Base-by-base conservation (phyloP, 1,284 basidiomycete genomes). In the Rhodotorula sp. region DNA sequence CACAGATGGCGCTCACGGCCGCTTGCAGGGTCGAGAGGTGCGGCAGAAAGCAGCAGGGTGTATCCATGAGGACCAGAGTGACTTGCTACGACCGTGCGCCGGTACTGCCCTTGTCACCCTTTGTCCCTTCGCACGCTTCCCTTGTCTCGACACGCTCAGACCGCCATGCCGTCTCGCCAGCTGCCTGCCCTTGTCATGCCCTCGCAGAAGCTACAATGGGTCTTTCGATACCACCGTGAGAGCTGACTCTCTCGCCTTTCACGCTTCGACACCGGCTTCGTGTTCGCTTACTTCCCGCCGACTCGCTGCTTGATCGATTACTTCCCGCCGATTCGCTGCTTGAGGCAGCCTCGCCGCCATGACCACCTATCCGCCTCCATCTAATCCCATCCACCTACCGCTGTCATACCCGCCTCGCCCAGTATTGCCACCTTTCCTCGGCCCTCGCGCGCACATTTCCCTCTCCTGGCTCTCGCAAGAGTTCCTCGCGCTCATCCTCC, bases 401-500 rank as follows among this genome's bases (percentile, higher is more conserved):
- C 40, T 13, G 10, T 44, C 40, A 3, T 44, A 44, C 11, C 40
- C 40, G 11, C 40, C 40, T 4, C 40, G 40, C 1, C 51, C 37
- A n/a, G n/a, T 11, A 22, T 1, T 60, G 57, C n/a, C 20, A 28
- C 30, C 63, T 65, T 74, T 66, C 65, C 68, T 74, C 55, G 70
- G 70, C 9, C 40, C 70, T 0, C 62, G 64, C 8, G 72, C 72
- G 0, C 67, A 60, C 52, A 60, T 74, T 44, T 74, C 72, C n/a
- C 70, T 69, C 44, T 66, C 63, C 15, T 74, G 72, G 72, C 64
- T 74, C 57, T 69, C 70, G 18, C 72, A 74, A 34, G 59, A 62
- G 20, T 67, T 74, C 31, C 68, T 74, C 65, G 62, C 72, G 34
- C 65, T 74, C 40, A 47, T 74, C n/a, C 69, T 74, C 63, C 50